Evolutionary conservation across 495 filamentous ascomycete species (phyloP).

Genomic region (Aspergillus nidulans): DNA sequence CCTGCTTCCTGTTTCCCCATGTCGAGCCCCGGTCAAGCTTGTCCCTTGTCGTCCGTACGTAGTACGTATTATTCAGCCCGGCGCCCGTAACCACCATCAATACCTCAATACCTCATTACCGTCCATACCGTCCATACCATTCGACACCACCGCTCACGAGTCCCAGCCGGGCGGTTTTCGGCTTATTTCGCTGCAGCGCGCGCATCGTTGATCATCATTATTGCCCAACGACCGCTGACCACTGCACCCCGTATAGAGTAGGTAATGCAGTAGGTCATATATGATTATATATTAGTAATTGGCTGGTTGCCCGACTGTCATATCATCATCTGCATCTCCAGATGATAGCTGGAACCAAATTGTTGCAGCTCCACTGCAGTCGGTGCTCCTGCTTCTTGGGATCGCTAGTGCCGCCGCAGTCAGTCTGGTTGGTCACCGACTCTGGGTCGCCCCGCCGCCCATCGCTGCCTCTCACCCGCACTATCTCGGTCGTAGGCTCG

Average conservation of each 20-base stretch:
- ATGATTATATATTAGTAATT: not conserved
- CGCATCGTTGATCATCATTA: no score
- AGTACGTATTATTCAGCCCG: no score
- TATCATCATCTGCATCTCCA: not conserved
- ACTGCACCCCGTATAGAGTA: no score
- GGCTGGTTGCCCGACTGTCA: not conserved
- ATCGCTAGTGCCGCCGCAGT: conserved; percentile 23
- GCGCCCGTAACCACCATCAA: no score
- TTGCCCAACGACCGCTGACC: no score
- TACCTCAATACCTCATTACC: no score
- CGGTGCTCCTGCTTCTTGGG: conserved; percentile 24
- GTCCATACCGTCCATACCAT: no score
- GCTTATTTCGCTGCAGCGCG: not conserved
- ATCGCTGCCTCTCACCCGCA: not conserved
- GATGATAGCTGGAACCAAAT: not conserved
- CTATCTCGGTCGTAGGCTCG: conserved; percentile 16
- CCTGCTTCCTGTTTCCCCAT: conserved; percentile 21
- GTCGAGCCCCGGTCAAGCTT: not conserved
- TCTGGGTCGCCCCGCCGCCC: conserved; percentile 21
- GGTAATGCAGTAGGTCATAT: no score
- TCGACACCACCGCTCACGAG: no score
- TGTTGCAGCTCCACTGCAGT: not conserved
- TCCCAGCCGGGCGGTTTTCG: not conserved
- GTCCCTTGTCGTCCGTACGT: not conserved
- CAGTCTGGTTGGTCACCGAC: conserved; percentile 8